Evolutionary conservation across 192 early-diverging fungal genomes (phyloP).

Genomic region (Endogone sp.): DNA sequence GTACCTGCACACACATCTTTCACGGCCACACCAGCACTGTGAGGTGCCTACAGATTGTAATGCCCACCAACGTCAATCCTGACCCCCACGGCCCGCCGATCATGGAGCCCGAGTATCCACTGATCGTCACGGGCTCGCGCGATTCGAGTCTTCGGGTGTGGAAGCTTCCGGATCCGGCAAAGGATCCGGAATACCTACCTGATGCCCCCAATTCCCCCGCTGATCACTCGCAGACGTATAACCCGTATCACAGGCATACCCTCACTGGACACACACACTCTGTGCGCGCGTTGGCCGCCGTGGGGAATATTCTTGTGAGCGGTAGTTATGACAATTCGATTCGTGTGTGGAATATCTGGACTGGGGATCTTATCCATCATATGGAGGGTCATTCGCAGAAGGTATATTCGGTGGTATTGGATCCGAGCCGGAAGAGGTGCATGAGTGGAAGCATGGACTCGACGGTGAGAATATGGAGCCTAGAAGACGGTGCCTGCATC

Average conservation of each 20-base stretch:
- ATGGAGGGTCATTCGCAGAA: slow-evolving; percentile 89
- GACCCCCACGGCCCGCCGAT: slow-evolving; percentile 34
- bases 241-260: slow-evolving; percentile 81
- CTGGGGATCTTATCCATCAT: slow-evolving; percentile 61
- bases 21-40: slow-evolving; percentile 94
- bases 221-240: slow-evolving; percentile 31
- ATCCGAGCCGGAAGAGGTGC: slow-evolving; percentile 74
- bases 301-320: slow-evolving; percentile 81
- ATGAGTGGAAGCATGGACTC: slow-evolving; percentile 96
- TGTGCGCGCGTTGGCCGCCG: slow-evolving; percentile 90
- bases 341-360: slow-evolving; percentile 84
- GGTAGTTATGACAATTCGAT: slow-evolving; percentile 93
- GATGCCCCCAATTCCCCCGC: slow-evolving; percentile 33
- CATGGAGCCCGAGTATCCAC: slow-evolving; percentile 63
- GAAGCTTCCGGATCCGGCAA: slow-evolving; percentile 77
- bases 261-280: slow-evolving; percentile 86
- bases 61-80: slow-evolving; percentile 57
- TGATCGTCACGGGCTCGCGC: slow-evolving; percentile 93
- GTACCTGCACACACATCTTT: slow-evolving; percentile 90
- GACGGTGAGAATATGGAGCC: slow-evolving; percentile 89
- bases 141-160: slow-evolving; percentile 94
- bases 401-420: slow-evolving; percentile 94
- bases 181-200: slow-evolving; percentile 29
- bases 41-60: slow-evolving; percentile 86
- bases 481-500: slow-evolving; percentile 74